Evolutionary conservation across 768 basidiomycete genomes (phyloP).

Genomic region (Trametes sanguinea): DNA sequence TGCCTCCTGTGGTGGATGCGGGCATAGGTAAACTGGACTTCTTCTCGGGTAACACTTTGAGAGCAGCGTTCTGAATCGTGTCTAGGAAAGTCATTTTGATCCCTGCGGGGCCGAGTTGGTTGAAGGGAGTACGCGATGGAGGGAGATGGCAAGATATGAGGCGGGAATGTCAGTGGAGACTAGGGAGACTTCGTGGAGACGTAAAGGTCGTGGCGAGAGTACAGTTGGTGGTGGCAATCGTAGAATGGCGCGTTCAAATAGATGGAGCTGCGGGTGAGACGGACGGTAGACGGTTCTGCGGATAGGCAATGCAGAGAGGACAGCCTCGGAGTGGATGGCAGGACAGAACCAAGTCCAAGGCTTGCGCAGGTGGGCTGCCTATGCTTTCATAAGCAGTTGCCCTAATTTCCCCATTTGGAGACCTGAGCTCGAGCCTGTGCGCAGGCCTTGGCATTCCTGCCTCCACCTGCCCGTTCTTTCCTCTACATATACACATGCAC

Average conservation of each 20-base stretch:
- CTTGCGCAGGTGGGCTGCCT: not conserved
- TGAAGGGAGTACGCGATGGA: not conserved
- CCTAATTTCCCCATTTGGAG: slow-evolving; percentile 1
- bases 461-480: too few species aligned
- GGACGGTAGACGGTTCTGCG: slow-evolving; percentile 1
- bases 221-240: not conserved
- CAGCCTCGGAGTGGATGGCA: slow-evolving; percentile 9
- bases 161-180: slow-evolving; percentile 13
- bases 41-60: slow-evolving; percentile 50
- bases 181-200: not conserved
- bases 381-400: slow-evolving; percentile 16
- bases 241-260: not conserved
- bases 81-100: slow-evolving; percentile 56
- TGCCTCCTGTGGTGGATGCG: slow-evolving; percentile 54
- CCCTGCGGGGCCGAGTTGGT: not conserved
- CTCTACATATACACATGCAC: too few species aligned
- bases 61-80: slow-evolving; percentile 52
- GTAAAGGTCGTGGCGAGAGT: slow-evolving; percentile 13
- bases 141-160: not conserved
- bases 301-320: slow-evolving; percentile 19
- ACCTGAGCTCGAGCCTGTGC: not conserved
- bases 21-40: slow-evolving; percentile 35
- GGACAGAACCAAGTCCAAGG: not conserved
- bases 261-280: not conserved
- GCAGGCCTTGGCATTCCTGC: not conserved